These are phyloP conservation scores for Miscanthus lutarioriparius DNA, from an alignment of 176 grass and related monocot genomes.

Conservation along the genomic window DNA sequence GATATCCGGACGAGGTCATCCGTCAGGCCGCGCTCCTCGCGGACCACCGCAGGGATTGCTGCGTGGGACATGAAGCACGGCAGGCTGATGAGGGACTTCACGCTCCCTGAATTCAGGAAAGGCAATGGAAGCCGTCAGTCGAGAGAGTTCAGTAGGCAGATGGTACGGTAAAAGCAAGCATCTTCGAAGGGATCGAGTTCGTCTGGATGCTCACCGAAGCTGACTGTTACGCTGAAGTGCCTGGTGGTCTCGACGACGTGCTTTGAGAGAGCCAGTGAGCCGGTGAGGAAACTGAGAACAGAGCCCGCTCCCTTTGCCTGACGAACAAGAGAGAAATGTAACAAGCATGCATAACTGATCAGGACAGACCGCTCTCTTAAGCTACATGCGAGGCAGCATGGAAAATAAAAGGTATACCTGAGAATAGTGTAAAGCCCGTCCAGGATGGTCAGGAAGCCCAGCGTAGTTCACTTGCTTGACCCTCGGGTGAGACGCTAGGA, in stretches of 20 bases:
- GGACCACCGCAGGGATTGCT: conserved; percentile 65
- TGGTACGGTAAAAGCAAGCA: not conserved
- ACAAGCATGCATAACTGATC: not conserved
- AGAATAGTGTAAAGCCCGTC: conserved; percentile 77
- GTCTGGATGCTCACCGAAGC: conserved; percentile 68
- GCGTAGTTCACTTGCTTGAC: conserved; percentile 89
- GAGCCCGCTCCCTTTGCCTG: conserved; percentile 93
- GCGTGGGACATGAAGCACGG: conserved; percentile 99
- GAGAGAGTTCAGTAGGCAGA: not conserved
- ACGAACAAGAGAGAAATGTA: not conserved
- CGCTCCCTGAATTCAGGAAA: conserved; percentile 60
- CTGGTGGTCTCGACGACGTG: conserved; percentile 84
- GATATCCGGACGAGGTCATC: conserved; percentile 91
- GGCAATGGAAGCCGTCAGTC: not conserved
- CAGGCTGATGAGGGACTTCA: conserved; percentile 92
- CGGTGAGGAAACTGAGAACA: conserved; percentile 88
- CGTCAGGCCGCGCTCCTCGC: conserved; percentile 73
- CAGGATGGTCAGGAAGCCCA: conserved; percentile 82
- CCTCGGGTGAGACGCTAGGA: conserved; percentile 80
- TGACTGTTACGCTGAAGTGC: conserved; percentile 87
- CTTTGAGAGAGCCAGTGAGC: conserved; percentile 77
- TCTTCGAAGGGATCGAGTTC: not conserved
- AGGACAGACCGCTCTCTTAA: not conserved
- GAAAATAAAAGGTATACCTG: conserved; percentile 51
- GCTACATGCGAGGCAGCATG: not conserved